A percentile compares a stretch with the other conserved stretches of the same genome.
phyloP scores from a whole-genome alignment of 495 filamentous ascomycete species.

The Articulospora tetracladia region DNA sequence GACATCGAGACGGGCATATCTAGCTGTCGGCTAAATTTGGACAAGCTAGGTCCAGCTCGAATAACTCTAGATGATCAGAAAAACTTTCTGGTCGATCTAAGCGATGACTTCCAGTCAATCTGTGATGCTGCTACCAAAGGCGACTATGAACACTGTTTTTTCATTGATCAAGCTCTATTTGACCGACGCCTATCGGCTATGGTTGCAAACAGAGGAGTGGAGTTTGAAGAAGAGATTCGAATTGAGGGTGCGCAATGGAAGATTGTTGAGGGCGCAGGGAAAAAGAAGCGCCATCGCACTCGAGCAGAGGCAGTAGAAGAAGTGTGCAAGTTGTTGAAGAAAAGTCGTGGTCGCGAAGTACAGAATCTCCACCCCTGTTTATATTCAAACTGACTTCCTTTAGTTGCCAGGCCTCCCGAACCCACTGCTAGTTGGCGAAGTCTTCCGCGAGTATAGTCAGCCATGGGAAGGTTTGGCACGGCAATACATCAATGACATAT shows the following conservation, averaged over 20 bases:
- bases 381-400: neutral
- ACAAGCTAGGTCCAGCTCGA: constrained; percentile 44
- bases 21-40: constrained; percentile 27
- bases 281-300: neutral
- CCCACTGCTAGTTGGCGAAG: constrained; percentile 27
- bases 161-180: constrained; percentile 25
- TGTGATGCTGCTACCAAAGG: constrained; percentile 49
- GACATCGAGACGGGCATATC: constrained; percentile 47
- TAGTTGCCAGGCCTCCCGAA: constrained; percentile 32
- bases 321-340: constrained; percentile 13
- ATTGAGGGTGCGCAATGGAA: constrained; percentile 8
- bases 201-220: constrained; percentile 6
- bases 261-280: constrained; percentile 1
- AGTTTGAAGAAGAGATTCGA: constrained; percentile 44
- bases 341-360: constrained; percentile 14
- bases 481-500: constrained; percentile 24
- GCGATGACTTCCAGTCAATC: constrained; percentile 44
- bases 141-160: constrained; percentile 52
- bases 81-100: constrained; percentile 48
- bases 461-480: constrained; percentile 30
- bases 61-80: constrained; percentile 44
- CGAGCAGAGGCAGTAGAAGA: constrained; percentile 9
- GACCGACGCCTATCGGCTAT: constrained; percentile 9
- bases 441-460: constrained; percentile 30
- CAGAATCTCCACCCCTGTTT: neutral